Percentiles rank a stretch among this genome's conserved stretches.
Evolutionary conservation across 768 basidiomycete species (phyloP).

Genomic region (Tulasnella sp.): DNA sequence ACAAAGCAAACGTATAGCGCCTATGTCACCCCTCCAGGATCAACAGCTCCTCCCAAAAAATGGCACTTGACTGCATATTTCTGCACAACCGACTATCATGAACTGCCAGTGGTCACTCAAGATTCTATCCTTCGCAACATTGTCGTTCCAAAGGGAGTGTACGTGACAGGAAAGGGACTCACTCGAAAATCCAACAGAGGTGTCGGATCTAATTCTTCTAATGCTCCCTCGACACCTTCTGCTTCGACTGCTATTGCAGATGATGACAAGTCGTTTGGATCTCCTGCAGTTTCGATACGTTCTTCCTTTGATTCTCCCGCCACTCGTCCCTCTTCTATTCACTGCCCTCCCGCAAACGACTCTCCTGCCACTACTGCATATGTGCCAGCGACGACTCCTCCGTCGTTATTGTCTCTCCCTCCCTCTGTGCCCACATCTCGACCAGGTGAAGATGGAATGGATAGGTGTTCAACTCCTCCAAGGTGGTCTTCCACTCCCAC

Average conservation of each 20-base stretch:
- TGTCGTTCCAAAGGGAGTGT: slow-evolving; percentile 56
- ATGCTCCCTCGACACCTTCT: too few species aligned
- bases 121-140: slow-evolving; percentile 61
- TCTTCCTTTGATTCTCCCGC: too few species aligned
- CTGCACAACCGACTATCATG: slow-evolving; percentile 9
- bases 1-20: slow-evolving; percentile 81
- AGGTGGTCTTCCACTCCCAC: background rate
- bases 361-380: background rate
- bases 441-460: too few species aligned
- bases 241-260: background rate
- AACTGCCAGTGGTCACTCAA: slow-evolving; percentile 49
- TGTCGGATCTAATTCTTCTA: too few species aligned
- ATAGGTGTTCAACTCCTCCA: background rate
- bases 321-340: background rate
- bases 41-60: slow-evolving; percentile 41
- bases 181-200: slow-evolving; percentile 12
- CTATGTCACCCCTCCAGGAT: slow-evolving; percentile 45
- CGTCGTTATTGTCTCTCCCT: too few species aligned
- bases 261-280: background rate
- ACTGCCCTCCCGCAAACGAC: background rate
- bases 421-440: too few species aligned
- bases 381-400: background rate
- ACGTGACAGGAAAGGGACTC: slow-evolving; percentile 49
- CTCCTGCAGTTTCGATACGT: too few species aligned
- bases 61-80: slow-evolving; percentile 52